Evolutionary conservation across 2,329 filamentous ascomycete genomes (phyloP).

Genomic region (Lojkania enalia): DNA sequence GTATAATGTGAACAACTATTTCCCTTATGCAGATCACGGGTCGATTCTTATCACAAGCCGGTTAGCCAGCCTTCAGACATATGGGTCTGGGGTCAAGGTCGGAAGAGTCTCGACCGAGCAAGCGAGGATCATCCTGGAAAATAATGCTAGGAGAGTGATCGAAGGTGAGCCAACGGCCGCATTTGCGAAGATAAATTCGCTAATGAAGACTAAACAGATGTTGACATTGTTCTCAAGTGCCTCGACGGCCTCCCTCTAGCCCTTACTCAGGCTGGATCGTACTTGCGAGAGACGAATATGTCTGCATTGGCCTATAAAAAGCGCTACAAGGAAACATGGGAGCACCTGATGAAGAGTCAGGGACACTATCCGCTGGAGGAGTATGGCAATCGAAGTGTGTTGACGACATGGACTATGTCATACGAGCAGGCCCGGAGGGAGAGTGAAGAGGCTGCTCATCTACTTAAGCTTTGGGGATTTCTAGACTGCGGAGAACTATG

Average conservation of each 20-base stretch:
- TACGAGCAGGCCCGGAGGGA: constrained; percentile 30
- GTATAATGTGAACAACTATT: constrained; percentile 21
- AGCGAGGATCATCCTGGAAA: constrained; percentile 30
- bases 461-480: constrained; percentile 37
- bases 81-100: constrained; percentile 33
- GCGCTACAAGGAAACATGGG: constrained; percentile 47
- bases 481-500: constrained; percentile 31
- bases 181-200: not conserved
- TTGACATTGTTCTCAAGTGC: constrained; percentile 31
- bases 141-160: constrained; percentile 21
- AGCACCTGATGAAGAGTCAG: constrained; percentile 39
- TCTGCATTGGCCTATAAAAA: constrained; percentile 35
- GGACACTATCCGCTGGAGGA: constrained; percentile 28
- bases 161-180: constrained; percentile 15
- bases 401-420: constrained; percentile 40
- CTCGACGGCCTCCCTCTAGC: constrained; percentile 54
- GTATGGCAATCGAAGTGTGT: constrained; percentile 37
- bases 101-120: constrained; percentile 24
- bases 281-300: constrained; percentile 40
- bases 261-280: constrained; percentile 52
- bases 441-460: constrained; percentile 21
- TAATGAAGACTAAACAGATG: constrained; percentile 17
- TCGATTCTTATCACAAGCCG: constrained; percentile 26
- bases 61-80: constrained; percentile 19
- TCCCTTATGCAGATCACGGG: constrained; percentile 19